A percentile compares a stretch with the other conserved stretches of the same genome.
phyloP scores from a whole-genome alignment of 257 asterid genomes.

The Nicotiana undulata region DNA sequence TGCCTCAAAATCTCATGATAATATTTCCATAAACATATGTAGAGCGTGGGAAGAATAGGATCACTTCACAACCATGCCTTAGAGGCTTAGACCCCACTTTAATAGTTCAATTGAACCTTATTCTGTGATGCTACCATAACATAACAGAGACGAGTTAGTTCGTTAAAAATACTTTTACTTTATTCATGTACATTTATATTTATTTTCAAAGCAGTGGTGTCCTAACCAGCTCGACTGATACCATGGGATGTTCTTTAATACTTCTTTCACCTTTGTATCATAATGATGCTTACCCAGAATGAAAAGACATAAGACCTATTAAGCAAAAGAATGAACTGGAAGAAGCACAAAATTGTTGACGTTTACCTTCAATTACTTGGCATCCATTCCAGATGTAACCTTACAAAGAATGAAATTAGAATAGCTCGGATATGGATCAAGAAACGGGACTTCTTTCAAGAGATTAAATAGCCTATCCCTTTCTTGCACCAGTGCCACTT shows the following conservation, averaged over 20 bases:
- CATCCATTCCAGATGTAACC: conserved; percentile 80
- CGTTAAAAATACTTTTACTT: neutral
- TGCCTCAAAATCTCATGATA: neutral
- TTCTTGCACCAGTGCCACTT: conserved; percentile 84
- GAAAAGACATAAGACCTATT: neutral
- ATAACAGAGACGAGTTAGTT: too few species aligned
- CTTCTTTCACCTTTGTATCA: neutral
- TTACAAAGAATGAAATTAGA: conserved; percentile 92
- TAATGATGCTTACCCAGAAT: neutral
- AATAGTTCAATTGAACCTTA: too few species aligned
- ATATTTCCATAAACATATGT: neutral
- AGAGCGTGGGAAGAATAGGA: neutral
- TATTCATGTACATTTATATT: neutral
- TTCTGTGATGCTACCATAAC: neutral
- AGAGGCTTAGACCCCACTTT: too few species aligned
- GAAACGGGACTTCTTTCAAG: conserved; percentile 83
- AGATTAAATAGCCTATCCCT: conserved; percentile 71
- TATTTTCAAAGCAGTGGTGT: neutral
- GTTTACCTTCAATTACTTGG: conserved; percentile 80
- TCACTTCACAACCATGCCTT: neutral
- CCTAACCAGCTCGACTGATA: too few species aligned
- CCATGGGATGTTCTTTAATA: neutral
- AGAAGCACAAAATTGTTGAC: neutral
- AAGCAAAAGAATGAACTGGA: neutral
- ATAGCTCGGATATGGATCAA: conserved; percentile 77